Evolutionary conservation across 2,329 filamentous ascomycete species (phyloP).

Genomic region (Colletotrichum scovillei): DNA sequence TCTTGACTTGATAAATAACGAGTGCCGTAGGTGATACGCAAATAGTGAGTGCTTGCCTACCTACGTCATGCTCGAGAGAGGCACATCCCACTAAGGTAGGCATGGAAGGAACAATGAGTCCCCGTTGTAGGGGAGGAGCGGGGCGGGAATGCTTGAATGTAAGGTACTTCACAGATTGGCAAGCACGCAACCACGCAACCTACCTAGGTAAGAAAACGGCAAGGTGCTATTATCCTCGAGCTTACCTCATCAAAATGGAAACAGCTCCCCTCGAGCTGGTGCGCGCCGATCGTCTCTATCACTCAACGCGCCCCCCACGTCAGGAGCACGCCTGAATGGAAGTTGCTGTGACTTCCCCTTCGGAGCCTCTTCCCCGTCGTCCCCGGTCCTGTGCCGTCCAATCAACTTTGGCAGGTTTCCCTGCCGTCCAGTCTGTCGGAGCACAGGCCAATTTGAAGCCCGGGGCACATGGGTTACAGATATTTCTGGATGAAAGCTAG

Average conservation of each 20-base stretch:
- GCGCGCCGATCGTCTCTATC: not conserved
- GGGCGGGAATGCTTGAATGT: constrained; percentile 30
- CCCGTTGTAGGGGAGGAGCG: constrained; percentile 1
- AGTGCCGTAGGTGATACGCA: not conserved
- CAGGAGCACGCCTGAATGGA: not conserved
- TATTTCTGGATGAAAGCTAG: constrained; percentile 30
- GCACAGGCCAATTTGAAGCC: constrained; percentile 25
- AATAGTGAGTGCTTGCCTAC: not conserved
- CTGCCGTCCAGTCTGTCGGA: not conserved
- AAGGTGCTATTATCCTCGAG: not conserved
- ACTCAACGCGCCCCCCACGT: constrained; percentile 20
- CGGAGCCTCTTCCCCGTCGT: constrained; percentile 21
- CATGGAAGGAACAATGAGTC: not conserved
- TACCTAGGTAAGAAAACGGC: no score
- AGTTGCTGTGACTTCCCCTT: not conserved
- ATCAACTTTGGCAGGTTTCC: not conserved
- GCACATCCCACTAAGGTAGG: constrained; percentile 16
- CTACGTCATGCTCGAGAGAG: constrained; percentile 9
- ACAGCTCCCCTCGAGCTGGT: not conserved
- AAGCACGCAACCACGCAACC: not conserved
- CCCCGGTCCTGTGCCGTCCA: constrained; percentile 15
- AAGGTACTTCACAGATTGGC: not conserved
- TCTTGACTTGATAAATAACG: constrained; percentile 1
- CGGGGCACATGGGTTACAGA: constrained; percentile 2
- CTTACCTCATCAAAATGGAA: not conserved